Evolutionary conservation across 495 filamentous ascomycete genomes (phyloP).

Genomic region (Delitschia confertaspora): DNA sequence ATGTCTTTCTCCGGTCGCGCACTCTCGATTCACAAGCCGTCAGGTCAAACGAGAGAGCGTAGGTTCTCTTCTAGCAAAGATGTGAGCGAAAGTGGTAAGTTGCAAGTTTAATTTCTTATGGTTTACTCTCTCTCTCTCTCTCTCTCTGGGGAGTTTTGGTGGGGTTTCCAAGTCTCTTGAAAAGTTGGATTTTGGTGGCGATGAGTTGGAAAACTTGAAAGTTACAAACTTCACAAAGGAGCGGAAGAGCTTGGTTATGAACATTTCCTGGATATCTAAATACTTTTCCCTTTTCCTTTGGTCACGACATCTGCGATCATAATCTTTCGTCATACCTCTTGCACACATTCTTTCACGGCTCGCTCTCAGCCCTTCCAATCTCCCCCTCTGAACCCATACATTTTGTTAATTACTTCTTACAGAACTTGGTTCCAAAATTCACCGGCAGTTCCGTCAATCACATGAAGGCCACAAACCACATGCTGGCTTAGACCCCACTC

Average conservation of each 20-base stretch:
- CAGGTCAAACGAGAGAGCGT: slow-evolving; percentile 17
- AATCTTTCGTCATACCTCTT: too few species aligned
- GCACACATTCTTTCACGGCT: too few species aligned
- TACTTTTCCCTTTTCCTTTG: too few species aligned
- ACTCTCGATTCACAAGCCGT: slow-evolving; percentile 10
- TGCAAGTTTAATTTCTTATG: neutral
- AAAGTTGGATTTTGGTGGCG: neutral
- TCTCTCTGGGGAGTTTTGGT: too few species aligned
- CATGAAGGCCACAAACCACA: slow-evolving; percentile 85
- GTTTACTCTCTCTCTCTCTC: neutral
- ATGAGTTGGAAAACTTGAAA: too few species aligned
- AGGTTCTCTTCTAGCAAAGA: slow-evolving; percentile 28
- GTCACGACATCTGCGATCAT: too few species aligned
- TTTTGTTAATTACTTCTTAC: neutral
- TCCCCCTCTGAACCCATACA: too few species aligned
- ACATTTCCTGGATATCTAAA: too few species aligned
- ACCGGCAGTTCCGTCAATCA: slow-evolving; percentile 73
- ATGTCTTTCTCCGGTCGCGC: slow-evolving; percentile 25
- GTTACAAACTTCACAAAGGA: too few species aligned
- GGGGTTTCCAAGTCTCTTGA: neutral
- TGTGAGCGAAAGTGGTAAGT: slow-evolving; percentile 28
- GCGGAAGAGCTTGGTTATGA: too few species aligned
- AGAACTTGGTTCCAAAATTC: slow-evolving; percentile 73
- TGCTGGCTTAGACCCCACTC: slow-evolving; percentile 76
- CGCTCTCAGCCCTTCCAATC: too few species aligned